These are phyloP conservation scores for Sarocladium strictum DNA, from an alignment of 2,329 filamentous ascomycete genomes.

Conservation along the genomic window DNA sequence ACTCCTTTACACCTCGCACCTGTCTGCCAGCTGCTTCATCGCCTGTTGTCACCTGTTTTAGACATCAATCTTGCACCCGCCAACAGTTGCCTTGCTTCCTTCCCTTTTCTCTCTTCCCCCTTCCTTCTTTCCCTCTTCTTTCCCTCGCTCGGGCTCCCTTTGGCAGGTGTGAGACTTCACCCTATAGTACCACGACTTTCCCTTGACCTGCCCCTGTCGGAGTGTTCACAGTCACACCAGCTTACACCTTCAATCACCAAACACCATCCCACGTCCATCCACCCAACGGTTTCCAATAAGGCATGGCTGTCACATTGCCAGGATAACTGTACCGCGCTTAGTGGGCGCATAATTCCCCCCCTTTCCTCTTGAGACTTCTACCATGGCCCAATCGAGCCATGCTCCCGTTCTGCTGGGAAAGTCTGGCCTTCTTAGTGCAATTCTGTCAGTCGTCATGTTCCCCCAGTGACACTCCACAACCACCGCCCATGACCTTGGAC, in stretches of 20 bases:
- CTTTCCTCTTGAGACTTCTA: not conserved
- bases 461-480: not conserved
- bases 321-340: not conserved
- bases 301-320: not conserved
- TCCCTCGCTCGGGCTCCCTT: too few relatives aligned
- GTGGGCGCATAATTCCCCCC: not conserved
- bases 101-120: not conserved
- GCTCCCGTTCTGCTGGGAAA: not conserved
- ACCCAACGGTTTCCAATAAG: not conserved
- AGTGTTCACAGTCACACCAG: not conserved
- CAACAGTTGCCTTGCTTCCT: not conserved
- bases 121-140: not conserved
- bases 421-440: not conserved
- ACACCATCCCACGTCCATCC: not conserved
- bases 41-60: not conserved
- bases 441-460: not conserved
- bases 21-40: not conserved
- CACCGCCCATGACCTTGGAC: not conserved
- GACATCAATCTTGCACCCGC: not conserved
- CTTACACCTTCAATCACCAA: not conserved
- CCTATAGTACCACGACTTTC: too few relatives aligned
- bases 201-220: not conserved
- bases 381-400: slow-evolving; percentile 2
- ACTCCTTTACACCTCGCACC: not conserved
- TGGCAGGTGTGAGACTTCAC: too few relatives aligned